Evolutionary conservation across 306 rosid genomes (phyloP), one percentile per base, ranked within the genome.

Genomic region (Pterocarpus santalinus): DNA sequence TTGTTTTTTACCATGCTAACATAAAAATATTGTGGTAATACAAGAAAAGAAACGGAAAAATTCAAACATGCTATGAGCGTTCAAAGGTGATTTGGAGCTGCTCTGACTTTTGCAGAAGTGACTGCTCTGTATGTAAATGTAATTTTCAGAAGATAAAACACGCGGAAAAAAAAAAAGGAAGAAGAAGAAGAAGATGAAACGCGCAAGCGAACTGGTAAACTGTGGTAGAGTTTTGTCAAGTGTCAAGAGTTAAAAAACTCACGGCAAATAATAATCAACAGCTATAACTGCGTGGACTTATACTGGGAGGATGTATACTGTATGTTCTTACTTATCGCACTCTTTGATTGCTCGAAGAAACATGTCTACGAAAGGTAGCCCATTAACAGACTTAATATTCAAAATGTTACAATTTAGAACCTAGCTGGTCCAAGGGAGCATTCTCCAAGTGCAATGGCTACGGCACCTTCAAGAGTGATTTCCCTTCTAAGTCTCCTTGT

Each of bases 381-480:
- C 53, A 9, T 47, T 13, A 22, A 9, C 0, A 3, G 2, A 47
- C 12, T 46, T 68, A 5, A 15, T 15, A 41, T 65, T 43, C 47
- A 12, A 1, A 53, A 22, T 28, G 60, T 14, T 35, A 44, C 35
- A 13, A 14, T n/a, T 9, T 13, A 32, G 67, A 66, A 38, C 39
- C 43, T 3, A 15, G 64, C 69, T 58, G 34, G 1, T 38, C 13
- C 9, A n/a, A 17, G 53, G 38, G 17, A 4, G 10, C 57, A 65
- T 68, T 78, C 68, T 44, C 7, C 52, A 7, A 61, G 11, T 66
- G 17, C 36, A 17, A 63, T 60, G 71, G 57, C 80, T 12, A 65
- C 65, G 72, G 51, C 62, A 63, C 78, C 80, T 74, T 70, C 81
- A 13, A 77, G 51, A 57, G 8, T 53, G 47, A 58, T 77, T 7